Evolutionary conservation across 345 rosid species (phyloP).

Genomic region (Litchi chinensis): DNA sequence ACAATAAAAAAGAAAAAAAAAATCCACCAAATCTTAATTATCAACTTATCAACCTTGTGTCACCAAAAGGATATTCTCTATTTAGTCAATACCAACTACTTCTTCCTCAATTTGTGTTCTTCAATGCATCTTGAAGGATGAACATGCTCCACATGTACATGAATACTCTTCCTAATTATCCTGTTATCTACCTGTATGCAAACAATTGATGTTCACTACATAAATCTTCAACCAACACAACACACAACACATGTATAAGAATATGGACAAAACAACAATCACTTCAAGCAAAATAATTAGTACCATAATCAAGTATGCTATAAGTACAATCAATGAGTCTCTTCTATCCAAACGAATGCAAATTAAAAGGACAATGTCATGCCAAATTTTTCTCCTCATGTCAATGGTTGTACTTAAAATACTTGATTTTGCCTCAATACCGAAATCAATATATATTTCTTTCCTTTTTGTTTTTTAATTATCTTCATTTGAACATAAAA

Average conservation of each 20-base stretch:
- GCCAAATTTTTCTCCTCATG: too few relatives aligned
- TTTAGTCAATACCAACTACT: background rate
- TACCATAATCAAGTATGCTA: background rate
- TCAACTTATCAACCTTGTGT: too few relatives aligned
- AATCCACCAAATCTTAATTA: too few relatives aligned
- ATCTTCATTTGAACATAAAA: too few relatives aligned
- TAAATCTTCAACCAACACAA: background rate
- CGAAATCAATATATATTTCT: too few relatives aligned
- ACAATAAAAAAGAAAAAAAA: too few relatives aligned
- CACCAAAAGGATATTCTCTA: too few relatives aligned
- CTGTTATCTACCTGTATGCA: conserved; percentile 51
- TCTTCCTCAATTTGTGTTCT: conserved; percentile 59
- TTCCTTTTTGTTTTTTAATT: too few relatives aligned
- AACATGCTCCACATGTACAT: conserved; percentile 65
- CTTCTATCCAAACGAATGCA: background rate
- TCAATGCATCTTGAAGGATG: conserved; percentile 66
- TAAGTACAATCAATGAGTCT: background rate
- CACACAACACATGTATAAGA: background rate
- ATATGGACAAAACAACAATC: background rate
- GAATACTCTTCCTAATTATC: conserved; percentile 71
- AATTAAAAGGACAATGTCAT: too few relatives aligned
- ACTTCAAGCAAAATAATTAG: background rate
- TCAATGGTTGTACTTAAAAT: too few relatives aligned
- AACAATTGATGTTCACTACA: background rate
- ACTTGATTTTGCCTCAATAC: too few relatives aligned